phyloP scores from a whole-genome alignment of 2,329 filamentous ascomycete species.

The Aspergillus neoniger region DNA sequence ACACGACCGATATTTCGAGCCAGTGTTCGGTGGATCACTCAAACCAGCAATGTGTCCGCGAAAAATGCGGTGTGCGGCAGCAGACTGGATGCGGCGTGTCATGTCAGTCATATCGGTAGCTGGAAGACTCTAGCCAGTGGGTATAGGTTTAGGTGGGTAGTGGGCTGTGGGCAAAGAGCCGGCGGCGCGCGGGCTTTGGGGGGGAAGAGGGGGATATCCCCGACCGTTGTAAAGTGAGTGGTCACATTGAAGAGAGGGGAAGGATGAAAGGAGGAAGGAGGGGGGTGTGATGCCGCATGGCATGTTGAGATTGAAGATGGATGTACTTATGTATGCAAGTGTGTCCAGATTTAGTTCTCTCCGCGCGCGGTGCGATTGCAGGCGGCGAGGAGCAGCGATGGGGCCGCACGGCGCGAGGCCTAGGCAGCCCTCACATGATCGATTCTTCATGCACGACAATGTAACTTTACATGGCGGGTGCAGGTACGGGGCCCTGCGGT shows the following conservation, averaged over 20 bases:
- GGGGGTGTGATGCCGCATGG: neutral
- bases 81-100: constrained; percentile 5
- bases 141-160: too few relatives aligned
- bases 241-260: constrained; percentile 3
- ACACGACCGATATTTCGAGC: constrained; percentile 14
- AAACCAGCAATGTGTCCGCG: constrained; percentile 13
- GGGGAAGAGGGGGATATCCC: neutral
- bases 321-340: constrained; percentile 2
- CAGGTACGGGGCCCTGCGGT: constrained; percentile 6
- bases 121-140: neutral
- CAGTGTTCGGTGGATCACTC: constrained; percentile 12
- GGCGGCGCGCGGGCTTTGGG: neutral
- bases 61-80: constrained; percentile 26
- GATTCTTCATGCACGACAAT: constrained; percentile 39
- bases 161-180: too few relatives aligned
- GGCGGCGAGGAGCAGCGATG: neutral
- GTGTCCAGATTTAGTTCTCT: constrained; percentile 6
- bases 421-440: constrained; percentile 34
- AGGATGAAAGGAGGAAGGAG: neutral
- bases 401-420: constrained; percentile 2
- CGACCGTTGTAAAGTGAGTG: constrained; percentile 5
- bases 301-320: neutral
- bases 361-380: constrained; percentile 5
- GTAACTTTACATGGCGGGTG: constrained; percentile 20
- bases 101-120: constrained; percentile 1